Evolutionary conservation across 2,329 filamentous ascomycete genomes (phyloP).

Genomic region (Fusarium sp.): DNA sequence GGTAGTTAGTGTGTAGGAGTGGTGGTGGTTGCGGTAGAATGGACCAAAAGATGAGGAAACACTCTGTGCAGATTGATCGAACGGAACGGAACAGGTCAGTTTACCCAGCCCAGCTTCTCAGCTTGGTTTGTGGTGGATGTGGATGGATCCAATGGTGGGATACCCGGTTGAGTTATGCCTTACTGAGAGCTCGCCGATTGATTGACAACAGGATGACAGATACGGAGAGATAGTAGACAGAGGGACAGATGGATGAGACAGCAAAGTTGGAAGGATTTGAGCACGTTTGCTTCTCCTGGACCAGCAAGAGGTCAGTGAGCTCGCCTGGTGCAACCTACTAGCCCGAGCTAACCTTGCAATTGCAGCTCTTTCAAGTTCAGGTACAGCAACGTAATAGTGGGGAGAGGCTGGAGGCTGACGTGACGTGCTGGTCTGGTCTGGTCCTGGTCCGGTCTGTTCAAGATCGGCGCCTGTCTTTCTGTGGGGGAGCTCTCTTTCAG

Average conservation of each 20-base stretch:
- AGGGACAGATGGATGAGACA: conserved; percentile 5
- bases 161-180: conserved; percentile 1
- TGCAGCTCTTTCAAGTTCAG: conserved; percentile 33
- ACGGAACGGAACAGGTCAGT: conserved; percentile 12
- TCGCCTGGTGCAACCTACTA: conserved; percentile 32
- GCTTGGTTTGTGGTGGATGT: conserved; percentile 25
- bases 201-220: conserved; percentile 1
- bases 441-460: not conserved
- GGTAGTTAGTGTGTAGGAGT: not conserved
- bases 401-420: conserved; percentile 24
- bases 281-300: conserved; percentile 25
- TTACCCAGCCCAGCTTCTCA: conserved; percentile 12
- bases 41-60: conserved; percentile 33
- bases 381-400: conserved; percentile 31
- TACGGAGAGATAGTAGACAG: not conserved
- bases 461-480: conserved; percentile 23
- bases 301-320: conserved; percentile 38
- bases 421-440: conserved; percentile 13
- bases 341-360: conserved; percentile 25
- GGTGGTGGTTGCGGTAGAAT: conserved; percentile 24
- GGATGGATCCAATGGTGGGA: conserved; percentile 17
- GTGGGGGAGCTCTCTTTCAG: conserved; percentile 31
- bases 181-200: not conserved
- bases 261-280: conserved; percentile 32
- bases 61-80: conserved; percentile 40